Evolutionary conservation across 768 basidiomycete species (phyloP), one percentile per base, ranked within the genome.

Genomic region (Serendipita vermifera): DNA sequence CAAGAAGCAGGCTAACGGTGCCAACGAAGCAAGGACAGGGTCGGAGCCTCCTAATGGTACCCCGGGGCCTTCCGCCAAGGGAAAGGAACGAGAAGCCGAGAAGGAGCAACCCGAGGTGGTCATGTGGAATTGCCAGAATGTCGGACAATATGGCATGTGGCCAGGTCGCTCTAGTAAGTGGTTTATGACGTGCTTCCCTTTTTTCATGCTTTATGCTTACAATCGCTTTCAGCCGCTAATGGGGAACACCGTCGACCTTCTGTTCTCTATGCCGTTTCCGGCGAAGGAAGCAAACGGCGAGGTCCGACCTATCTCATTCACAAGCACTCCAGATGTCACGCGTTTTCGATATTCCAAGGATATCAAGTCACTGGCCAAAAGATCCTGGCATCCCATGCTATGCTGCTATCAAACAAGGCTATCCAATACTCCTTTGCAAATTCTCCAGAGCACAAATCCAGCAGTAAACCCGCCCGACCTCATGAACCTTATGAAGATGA

Each of bases 271-370:
- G 46, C 46, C 2, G 46, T 51, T 29, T 51, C 46, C 32, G 46
- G 46, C n/a, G 46, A 51, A 51, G 69, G 64, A 3, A 73, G 72
- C 33, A 68, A 66, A 4, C 69, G 67, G 31, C 74, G 73, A 32
- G 82, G 84, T 1, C 85, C 86, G 0, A 71, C 73, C 22, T 74
- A 78, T 32, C 80, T 83, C 55, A 79, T 90, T 31, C 88, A 90
- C 68, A 86, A 85, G 61, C 87, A 90, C 64, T 86, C 87, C 1
- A 80, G 83, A 55, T 83, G 83, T 3, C 69, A 77, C 29, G 87
- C 85, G 0, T 88, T 87, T 67, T 87, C 87, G 0, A 78, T 90
- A 46, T 82, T 83, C 66, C 78, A 87, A 51, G 46, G 46, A 15
- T 51, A 51, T 31, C 46, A 51, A 51, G 46, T 51, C 22, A 51